Evolutionary conservation across 352 stramenopile species (phyloP).

Genomic region (Pseudoperonospora humuli): DNA sequence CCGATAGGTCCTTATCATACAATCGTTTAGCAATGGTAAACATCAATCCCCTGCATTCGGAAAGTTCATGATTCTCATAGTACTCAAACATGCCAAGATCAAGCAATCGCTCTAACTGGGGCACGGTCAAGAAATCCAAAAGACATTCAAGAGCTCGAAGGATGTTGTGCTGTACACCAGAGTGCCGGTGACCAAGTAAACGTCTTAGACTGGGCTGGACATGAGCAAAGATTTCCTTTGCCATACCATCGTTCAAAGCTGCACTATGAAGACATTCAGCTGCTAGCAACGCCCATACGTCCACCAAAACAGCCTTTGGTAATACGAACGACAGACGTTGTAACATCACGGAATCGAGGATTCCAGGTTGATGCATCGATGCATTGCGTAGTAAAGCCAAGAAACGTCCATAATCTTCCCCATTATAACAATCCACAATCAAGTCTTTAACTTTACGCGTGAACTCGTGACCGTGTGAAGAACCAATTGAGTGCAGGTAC

Average conservation of each 20-base stretch:
- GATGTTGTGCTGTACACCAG: slow-evolving; percentile 34
- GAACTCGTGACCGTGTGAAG: slow-evolving; percentile 15
- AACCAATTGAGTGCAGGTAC: slow-evolving; percentile 19
- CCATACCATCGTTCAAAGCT: slow-evolving; percentile 29
- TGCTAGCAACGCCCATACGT: slow-evolving; percentile 49
- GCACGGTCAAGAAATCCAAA: slow-evolving; percentile 22
- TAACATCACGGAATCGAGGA: slow-evolving; percentile 66
- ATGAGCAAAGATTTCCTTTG: slow-evolving; percentile 40
- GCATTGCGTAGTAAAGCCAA: slow-evolving; percentile 53
- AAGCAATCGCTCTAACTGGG: slow-evolving; percentile 24
- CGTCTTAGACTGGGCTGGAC: slow-evolving; percentile 36
- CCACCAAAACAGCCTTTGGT: slow-evolving; percentile 43
- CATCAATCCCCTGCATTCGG: slow-evolving; percentile 29
- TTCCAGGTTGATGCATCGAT: slow-evolving; percentile 41
- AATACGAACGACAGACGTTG: slow-evolving; percentile 61
- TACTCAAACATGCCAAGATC: slow-evolving; percentile 35
- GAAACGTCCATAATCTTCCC: slow-evolving; percentile 64
- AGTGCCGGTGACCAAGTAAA: slow-evolving; percentile 47
- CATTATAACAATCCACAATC: slow-evolving; percentile 42
- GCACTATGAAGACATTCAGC: slow-evolving; percentile 39
- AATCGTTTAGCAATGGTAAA: slow-evolving; percentile 37
- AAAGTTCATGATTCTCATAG: slow-evolving; percentile 31
- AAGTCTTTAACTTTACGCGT: slow-evolving; percentile 31
- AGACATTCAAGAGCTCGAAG: slow-evolving; percentile 39
- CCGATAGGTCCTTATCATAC: slow-evolving; percentile 19